phyloP scores from a whole-genome alignment of 495 filamentous ascomycete genomes.

The Aspergillus kassunensis region DNA sequence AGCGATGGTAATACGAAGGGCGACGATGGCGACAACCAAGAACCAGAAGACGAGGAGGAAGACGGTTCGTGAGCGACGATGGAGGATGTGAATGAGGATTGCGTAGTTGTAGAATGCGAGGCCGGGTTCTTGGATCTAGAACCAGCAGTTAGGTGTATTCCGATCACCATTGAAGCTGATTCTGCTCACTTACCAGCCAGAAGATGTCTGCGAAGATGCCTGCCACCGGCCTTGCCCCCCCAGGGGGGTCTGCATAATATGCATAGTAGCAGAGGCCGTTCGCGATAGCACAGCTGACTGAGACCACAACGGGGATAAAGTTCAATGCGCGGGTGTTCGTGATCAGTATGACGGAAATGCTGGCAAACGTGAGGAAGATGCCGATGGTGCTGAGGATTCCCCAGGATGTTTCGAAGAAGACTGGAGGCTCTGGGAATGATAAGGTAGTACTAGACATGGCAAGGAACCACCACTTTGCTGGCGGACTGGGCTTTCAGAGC shows the following conservation, averaged over 20 bases:
- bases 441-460: no score
- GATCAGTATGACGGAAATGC: constrained; percentile 24
- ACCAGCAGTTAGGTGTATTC: neutral
- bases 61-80: constrained; percentile 6
- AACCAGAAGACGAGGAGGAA: constrained; percentile 28
- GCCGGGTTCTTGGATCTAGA: constrained; percentile 29
- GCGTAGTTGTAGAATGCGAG: constrained; percentile 32
- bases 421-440: neutral
- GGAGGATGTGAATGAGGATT: constrained; percentile 27
- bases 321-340: constrained; percentile 18
- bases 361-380: constrained; percentile 21
- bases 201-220: constrained; percentile 24
- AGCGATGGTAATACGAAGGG: constrained; percentile 20
- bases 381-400: constrained; percentile 30
- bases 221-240: constrained; percentile 13
- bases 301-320: constrained; percentile 24
- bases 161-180: no score
- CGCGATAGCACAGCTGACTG: constrained; percentile 21
- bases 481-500: neutral
- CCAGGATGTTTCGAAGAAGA: constrained; percentile 21
- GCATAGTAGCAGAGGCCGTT: constrained; percentile 32
- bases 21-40: constrained; percentile 17
- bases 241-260: constrained; percentile 21
- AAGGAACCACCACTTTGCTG: neutral
- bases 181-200: constrained; percentile 21